Conservation (phyloP, 371 early-diverging fungal genomes). For the Lichtheimia corymbifera region DNA sequence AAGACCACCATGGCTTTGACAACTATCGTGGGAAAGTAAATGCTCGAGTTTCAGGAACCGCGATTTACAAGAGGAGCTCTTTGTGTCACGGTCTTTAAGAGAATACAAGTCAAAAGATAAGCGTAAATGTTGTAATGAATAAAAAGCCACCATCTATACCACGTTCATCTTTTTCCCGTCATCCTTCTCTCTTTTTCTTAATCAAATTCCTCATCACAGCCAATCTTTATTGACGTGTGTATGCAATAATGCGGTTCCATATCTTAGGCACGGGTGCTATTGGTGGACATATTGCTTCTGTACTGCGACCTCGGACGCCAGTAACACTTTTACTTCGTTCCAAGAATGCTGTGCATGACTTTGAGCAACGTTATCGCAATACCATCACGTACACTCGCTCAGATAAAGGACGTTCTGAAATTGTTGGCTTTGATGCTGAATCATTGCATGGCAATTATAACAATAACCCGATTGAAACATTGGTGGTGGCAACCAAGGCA, state of each 20-base stretch:
- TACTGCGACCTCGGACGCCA: constrained; percentile 22
- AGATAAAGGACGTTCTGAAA: constrained; percentile 6
- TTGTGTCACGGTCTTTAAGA: no score
- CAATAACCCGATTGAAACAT: constrained; percentile 16
- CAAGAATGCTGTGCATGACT: constrained; percentile 20
- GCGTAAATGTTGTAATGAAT: no score
- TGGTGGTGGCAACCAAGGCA: constrained; percentile 47
- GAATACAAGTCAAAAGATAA: no score
- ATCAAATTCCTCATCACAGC: no score
- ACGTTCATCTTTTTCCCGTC: no score
- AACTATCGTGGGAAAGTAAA: no score
- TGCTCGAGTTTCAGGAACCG: no score
- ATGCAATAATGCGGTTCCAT: constrained; percentile 33
- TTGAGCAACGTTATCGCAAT: constrained; percentile 16
- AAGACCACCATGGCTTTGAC: no score
- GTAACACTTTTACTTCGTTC: constrained; percentile 38
- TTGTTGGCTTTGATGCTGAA: constrained; percentile 24
- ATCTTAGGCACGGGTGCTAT: constrained; percentile 51
- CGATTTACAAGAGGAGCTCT: no score
- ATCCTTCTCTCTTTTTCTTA: no score
- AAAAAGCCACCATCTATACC: no score
- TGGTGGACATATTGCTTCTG: constrained; percentile 38
- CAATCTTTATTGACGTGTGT: no score
- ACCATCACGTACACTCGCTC: constrained; percentile 24
- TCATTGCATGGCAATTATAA: background rate